Evolutionary conservation across 2,329 filamentous ascomycete species (phyloP).

Genomic region (Diaporthe vaccinii): DNA sequence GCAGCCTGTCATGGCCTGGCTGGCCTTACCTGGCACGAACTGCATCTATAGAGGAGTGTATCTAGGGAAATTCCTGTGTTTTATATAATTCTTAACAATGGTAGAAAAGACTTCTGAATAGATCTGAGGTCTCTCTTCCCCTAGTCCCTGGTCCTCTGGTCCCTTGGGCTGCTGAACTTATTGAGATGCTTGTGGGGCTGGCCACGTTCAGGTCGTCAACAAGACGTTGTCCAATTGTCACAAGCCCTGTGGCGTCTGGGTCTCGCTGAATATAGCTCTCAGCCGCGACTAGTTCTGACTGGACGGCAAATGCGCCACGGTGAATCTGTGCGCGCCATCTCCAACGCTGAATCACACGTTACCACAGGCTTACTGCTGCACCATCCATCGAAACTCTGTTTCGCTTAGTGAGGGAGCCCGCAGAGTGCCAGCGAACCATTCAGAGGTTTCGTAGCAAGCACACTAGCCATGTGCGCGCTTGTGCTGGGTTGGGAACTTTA

Average conservation of each 20-base stretch:
- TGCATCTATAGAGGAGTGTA: slow-evolving; percentile 39
- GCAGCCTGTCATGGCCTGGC: slow-evolving; percentile 34
- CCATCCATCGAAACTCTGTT: slow-evolving; percentile 26
- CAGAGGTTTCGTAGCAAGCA: neutral
- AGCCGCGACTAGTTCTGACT: neutral
- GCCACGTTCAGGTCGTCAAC: neutral
- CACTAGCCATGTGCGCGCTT: neutral
- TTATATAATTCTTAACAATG: slow-evolving; percentile 41
- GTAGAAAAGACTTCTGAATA: slow-evolving; percentile 35
- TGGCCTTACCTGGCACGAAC: slow-evolving; percentile 24
- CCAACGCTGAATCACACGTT: slow-evolving; percentile 22
- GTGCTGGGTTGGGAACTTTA: neutral
- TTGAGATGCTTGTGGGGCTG: too few species aligned
- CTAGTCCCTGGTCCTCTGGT: neutral
- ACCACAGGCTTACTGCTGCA: neutral
- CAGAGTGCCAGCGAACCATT: neutral
- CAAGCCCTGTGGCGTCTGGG: neutral
- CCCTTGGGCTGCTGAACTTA: too few species aligned
- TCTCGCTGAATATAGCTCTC: neutral
- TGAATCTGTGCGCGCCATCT: neutral
- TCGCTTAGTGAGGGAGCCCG: slow-evolving; percentile 5
- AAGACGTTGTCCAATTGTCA: neutral
- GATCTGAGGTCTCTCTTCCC: neutral
- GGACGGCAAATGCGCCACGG: neutral
- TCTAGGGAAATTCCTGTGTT: slow-evolving; percentile 36